phyloP scores from a whole-genome alignment of 371 early-diverging fungal genomes.

The Circinella umbellata region DNA sequence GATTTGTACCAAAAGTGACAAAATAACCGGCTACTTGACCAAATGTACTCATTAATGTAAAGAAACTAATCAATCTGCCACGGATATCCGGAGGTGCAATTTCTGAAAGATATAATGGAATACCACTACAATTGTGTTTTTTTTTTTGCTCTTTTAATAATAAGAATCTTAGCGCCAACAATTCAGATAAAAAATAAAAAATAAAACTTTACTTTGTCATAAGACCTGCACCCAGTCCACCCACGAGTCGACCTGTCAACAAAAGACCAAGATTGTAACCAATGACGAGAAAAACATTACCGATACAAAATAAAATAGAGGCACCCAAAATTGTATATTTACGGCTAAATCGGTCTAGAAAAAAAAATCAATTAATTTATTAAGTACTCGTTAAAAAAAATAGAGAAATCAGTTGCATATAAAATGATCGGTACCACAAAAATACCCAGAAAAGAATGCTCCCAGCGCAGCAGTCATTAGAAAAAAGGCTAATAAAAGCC shows the following conservation, averaged over 20 bases:
- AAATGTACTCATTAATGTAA: conserved; percentile 38
- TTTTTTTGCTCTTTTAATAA: too few species aligned
- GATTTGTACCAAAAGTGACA: conserved; percentile 53
- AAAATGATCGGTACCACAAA: conserved; percentile 34
- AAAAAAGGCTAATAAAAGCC: conserved; percentile 44
- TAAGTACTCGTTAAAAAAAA: too few species aligned
- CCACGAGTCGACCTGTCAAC: conserved; percentile 43
- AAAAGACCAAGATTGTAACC: conserved; percentile 47
- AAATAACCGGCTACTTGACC: conserved; percentile 54
- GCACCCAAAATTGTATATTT: conserved; percentile 44
- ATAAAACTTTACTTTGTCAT: conserved; percentile 28
- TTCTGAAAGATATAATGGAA: conserved; percentile 45
- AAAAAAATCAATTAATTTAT: neutral
- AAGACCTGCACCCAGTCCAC: conserved; percentile 51
- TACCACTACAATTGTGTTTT: conserved; percentile 7
- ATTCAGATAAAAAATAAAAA: neutral
- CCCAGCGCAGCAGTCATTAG: conserved; percentile 52
- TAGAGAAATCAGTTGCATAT: too few species aligned
- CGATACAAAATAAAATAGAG: conserved; percentile 41
- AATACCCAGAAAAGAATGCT: conserved; percentile 41
- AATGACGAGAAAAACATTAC: conserved; percentile 51
- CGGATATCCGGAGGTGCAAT: conserved; percentile 80
- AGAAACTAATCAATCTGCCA: conserved; percentile 51
- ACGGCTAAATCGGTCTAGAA: conserved; percentile 47
- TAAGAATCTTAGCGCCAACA: too few species aligned